Percentiles rank a stretch among this genome's conserved stretches.
Conservation (phyloP, 768 basidiomycete species). For the Tulasnella sp. region DNA sequence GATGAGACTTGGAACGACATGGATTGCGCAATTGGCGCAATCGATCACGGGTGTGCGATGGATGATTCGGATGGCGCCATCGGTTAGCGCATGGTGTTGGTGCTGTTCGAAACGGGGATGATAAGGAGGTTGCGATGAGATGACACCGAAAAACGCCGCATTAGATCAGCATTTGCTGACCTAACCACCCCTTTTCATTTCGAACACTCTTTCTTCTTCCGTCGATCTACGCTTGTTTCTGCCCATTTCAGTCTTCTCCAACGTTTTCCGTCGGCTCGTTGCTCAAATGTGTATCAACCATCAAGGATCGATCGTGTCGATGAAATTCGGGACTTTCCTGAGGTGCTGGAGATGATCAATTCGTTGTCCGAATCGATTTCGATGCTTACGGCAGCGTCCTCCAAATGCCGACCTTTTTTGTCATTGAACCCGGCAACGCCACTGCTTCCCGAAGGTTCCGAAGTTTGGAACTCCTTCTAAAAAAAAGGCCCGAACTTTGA, state of each 20-base stretch:
- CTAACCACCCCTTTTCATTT: neutral
- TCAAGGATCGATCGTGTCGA: neutral
- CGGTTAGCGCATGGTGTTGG: neutral
- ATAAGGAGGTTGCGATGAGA: neutral
- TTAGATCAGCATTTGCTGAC: neutral
- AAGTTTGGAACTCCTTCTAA: neutral
- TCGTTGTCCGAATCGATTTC: neutral
- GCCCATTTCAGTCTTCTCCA: neutral
- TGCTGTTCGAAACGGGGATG: neutral
- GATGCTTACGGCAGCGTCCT: neutral
- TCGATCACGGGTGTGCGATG: neutral
- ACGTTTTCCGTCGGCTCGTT: neutral
- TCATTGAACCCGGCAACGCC: neutral
- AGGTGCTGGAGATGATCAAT: neutral
- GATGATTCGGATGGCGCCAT: neutral
- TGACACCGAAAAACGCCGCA: neutral
- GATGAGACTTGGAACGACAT: neutral
- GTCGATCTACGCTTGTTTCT: neutral
- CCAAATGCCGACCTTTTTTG: neutral
- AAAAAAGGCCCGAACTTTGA: neutral
- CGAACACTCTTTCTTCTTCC: neutral
- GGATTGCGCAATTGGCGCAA: neutral
- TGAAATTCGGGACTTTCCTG: neutral
- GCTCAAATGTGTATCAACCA: neutral
- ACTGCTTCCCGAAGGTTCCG: neutral